Evolutionary conservation across 2,329 filamentous ascomycete genomes (phyloP).

Genomic region (Calonectria fujianensis): DNA sequence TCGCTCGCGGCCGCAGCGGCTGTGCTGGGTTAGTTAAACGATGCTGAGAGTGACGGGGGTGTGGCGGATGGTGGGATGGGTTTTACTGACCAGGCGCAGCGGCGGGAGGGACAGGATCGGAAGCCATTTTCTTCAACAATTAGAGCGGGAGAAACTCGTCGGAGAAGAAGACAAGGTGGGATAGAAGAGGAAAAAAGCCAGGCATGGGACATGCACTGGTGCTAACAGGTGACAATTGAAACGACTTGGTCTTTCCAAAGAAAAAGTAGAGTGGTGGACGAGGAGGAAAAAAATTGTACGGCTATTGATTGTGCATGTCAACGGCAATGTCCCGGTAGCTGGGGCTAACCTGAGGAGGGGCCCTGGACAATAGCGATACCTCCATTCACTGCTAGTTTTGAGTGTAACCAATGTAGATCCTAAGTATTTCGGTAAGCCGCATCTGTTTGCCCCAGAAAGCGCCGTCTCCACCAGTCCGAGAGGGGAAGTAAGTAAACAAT

Average conservation of each 20-base stretch:
- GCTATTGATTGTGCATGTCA: constrained; percentile 48
- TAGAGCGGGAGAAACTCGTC: constrained; percentile 46
- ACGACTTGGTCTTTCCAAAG: constrained; percentile 48
- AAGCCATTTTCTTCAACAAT: constrained; percentile 57
- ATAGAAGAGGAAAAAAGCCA: constrained; percentile 47
- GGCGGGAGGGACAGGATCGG: constrained; percentile 56
- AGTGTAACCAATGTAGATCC: constrained; percentile 40
- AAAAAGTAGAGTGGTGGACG: constrained; percentile 49
- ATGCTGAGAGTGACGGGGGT: constrained; percentile 17
- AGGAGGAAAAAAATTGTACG: constrained; percentile 57
- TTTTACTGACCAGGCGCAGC: constrained; percentile 53
- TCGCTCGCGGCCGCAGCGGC: constrained; percentile 46
- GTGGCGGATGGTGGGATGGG: constrained; percentile 9
- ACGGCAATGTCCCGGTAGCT: constrained; percentile 56
- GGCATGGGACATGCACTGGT: constrained; percentile 55
- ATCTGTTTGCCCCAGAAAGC: constrained; percentile 37
- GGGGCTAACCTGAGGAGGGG: constrained; percentile 31
- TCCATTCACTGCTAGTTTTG: constrained; percentile 11
- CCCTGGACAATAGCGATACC: constrained; percentile 47
- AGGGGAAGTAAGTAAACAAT: constrained; percentile 59
- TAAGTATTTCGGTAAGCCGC: constrained; percentile 43
- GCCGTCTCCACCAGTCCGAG: constrained; percentile 51
- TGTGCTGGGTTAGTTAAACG: constrained; percentile 41
- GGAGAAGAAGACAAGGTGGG: constrained; percentile 31
- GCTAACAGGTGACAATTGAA: constrained; percentile 52